Evolutionary conservation across 305 asterid genomes (phyloP).

Genomic region (Andrographis paniculata): DNA sequence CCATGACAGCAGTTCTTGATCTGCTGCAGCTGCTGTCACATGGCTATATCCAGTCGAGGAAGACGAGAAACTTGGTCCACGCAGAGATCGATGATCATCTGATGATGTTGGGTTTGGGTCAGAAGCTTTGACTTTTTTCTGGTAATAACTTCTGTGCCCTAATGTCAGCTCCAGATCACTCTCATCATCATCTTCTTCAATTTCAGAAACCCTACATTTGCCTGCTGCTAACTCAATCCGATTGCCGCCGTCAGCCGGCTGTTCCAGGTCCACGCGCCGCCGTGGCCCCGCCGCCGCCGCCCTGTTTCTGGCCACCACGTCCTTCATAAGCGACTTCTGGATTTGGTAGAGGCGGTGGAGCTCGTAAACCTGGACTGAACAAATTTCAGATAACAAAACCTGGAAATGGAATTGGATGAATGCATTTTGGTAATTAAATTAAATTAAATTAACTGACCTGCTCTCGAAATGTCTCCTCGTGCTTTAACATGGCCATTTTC

Average conservation of each 20-base stretch:
- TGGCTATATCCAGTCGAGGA: constrained; percentile 47
- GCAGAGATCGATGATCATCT: no score
- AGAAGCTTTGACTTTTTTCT: constrained; percentile 24
- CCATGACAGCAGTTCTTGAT: constrained; percentile 11
- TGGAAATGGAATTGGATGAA: no score
- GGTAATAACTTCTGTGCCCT: constrained; percentile 39
- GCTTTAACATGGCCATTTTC: constrained; percentile 87
- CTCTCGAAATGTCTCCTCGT: constrained; percentile 81
- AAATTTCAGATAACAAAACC: not conserved
- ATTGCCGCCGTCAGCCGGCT: constrained; percentile 22
- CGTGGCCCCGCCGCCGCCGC: no score
- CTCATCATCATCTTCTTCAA: constrained; percentile 33
- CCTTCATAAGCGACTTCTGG: constrained; percentile 41
- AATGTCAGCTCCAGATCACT: constrained; percentile 67
- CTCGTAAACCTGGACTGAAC: constrained; percentile 27
- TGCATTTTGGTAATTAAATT: no score
- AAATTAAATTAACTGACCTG: no score
- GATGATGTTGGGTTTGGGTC: no score
- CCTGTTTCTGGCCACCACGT: constrained; percentile 11
- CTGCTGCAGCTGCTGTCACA: constrained; percentile 17
- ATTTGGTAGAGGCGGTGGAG: constrained; percentile 40
- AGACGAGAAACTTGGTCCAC: constrained; percentile 50
- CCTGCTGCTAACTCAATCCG: constrained; percentile 12
- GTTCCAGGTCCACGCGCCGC: constrained; percentile 26
- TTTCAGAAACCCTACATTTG: constrained; percentile 8